Evolutionary conservation across 1,284 basidiomycete genomes (phyloP).

Genomic region (Ceratobasidium papillatum): DNA sequence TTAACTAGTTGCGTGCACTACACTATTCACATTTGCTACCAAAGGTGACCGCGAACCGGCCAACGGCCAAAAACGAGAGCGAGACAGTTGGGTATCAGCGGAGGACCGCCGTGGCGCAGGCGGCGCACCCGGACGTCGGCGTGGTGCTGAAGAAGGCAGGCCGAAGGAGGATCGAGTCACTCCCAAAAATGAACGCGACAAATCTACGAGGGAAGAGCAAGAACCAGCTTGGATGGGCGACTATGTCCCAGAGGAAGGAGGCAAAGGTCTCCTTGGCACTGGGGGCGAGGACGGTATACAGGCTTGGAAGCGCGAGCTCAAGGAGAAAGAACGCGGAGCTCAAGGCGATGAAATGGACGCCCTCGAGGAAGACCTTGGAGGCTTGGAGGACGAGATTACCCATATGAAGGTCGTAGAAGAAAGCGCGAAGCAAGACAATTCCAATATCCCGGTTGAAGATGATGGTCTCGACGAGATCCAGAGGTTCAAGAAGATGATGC

Average conservation of each 20-base stretch:
- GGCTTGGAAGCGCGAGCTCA: slow-evolving; percentile 88
- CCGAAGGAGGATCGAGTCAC: slow-evolving; percentile 47
- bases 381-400: slow-evolving; percentile 16
- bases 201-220: slow-evolving; percentile 65
- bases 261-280: slow-evolving; percentile 55
- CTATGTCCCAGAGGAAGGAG: slow-evolving; percentile 65
- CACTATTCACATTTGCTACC: background rate
- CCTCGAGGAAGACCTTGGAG: slow-evolving; percentile 9
- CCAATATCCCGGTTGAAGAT: background rate
- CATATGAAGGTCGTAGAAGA: slow-evolving; percentile 29
- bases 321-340: slow-evolving; percentile 70
- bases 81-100: slow-evolving; percentile 57
- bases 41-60: slow-evolving; percentile 59
- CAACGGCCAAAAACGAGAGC: slow-evolving; percentile 51
- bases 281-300: slow-evolving; percentile 85
- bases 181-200: slow-evolving; percentile 27
- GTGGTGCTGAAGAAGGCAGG: slow-evolving; percentile 48
- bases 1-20: background rate
- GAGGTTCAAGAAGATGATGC: slow-evolving; percentile 84
- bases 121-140: slow-evolving; percentile 66
- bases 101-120: slow-evolving; percentile 63
- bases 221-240: slow-evolving; percentile 93
- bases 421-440: slow-evolving; percentile 8
- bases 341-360: slow-evolving; percentile 5
- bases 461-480: slow-evolving; percentile 80